phyloP scores from a whole-genome alignment of 2,329 filamentous ascomycete genomes.

The Colletotrichum camelliae region DNA sequence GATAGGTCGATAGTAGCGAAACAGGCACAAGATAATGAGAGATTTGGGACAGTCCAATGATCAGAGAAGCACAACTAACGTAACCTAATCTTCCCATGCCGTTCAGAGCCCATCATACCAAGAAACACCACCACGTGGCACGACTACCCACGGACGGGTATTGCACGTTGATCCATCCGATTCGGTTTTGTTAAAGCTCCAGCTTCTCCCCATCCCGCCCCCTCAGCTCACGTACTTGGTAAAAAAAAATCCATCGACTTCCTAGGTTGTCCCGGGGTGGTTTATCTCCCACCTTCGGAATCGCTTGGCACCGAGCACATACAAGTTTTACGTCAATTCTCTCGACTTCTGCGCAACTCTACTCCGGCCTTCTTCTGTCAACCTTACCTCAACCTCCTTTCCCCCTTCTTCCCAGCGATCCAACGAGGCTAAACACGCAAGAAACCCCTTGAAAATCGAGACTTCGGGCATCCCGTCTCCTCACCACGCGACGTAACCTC shows the following conservation, averaged over 20 bases:
- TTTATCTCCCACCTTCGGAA: neutral
- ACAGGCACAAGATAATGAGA: neutral
- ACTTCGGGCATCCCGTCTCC: neutral
- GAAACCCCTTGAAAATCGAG: neutral
- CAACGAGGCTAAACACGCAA: neutral
- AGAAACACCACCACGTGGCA: neutral
- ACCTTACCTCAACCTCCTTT: neutral
- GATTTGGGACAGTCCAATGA: neutral
- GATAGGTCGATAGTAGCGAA: neutral
- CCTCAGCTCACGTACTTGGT: neutral
- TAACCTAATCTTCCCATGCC: neutral
- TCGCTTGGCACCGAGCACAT: slow-evolving; percentile 3
- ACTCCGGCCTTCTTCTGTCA: neutral
- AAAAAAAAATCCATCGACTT: neutral
- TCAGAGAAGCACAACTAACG: neutral
- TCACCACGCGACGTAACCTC: slow-evolving; percentile 11
- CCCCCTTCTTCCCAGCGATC: neutral
- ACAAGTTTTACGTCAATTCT: neutral
- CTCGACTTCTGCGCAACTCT: neutral
- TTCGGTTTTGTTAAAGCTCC: neutral
- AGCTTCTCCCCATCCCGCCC: neutral
- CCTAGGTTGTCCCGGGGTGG: neutral
- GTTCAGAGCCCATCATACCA: neutral
- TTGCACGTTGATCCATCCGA: neutral
- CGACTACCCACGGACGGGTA: neutral